Evolutionary conservation across 2,329 filamentous ascomycete genomes (phyloP).

Genomic region (Sclerotinia sclerotiorum): DNA sequence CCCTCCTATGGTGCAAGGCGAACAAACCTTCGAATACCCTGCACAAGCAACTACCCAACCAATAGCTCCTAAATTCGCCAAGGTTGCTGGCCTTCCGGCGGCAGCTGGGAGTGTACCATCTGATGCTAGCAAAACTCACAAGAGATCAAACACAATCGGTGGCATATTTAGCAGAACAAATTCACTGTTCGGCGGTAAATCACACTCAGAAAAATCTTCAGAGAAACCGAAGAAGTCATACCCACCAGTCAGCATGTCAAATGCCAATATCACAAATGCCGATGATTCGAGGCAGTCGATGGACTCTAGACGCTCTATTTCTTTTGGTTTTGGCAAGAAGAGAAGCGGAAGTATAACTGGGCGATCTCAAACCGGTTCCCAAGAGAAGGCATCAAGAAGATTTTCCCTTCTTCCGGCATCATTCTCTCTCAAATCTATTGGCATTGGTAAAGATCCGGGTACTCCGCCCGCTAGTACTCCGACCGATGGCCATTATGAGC

Average conservation of each 20-base stretch:
- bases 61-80: constrained; percentile 57
- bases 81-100: constrained; percentile 55
- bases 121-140: constrained; percentile 50
- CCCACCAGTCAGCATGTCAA: constrained; percentile 88
- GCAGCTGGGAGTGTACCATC: constrained; percentile 45
- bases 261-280: constrained; percentile 49
- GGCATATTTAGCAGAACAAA: constrained; percentile 82
- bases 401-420: constrained; percentile 69
- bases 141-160: constrained; percentile 72
- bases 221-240: constrained; percentile 69
- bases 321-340: constrained; percentile 68
- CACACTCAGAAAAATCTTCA: constrained; percentile 44
- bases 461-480: constrained; percentile 31
- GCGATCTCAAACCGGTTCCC: constrained; percentile 49
- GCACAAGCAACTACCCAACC: constrained; percentile 55
- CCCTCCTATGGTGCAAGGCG: constrained; percentile 56
- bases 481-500: constrained; percentile 32
- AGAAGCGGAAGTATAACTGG: constrained; percentile 64
- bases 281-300: constrained; percentile 57
- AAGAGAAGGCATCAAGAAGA: constrained; percentile 57
- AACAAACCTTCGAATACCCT: constrained; percentile 53
- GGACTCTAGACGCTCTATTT: constrained; percentile 73
- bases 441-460: constrained; percentile 53
- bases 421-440: constrained; percentile 65
- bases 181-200: constrained; percentile 70